Conservation (phyloP, 225 moss, liverwort and hornwort species). For the Antitrichia curtipendula region DNA sequence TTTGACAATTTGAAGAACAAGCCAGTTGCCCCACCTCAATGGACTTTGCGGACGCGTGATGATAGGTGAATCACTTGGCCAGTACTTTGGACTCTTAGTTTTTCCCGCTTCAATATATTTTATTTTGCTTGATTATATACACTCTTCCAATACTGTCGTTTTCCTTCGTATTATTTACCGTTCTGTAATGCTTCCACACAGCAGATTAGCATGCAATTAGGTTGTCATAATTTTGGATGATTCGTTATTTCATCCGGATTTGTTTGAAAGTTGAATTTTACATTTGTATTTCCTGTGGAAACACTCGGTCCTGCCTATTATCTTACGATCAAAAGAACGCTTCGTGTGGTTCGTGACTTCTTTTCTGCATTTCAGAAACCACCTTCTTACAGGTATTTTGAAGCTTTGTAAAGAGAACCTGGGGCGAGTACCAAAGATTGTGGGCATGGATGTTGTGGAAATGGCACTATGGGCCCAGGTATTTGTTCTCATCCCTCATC, state of each 20-base stretch:
- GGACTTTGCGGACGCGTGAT: slow-evolving; percentile 91
- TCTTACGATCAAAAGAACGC: not conserved
- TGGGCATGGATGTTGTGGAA: slow-evolving; percentile 98
- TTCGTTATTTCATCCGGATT: not conserved
- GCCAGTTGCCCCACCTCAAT: slow-evolving; percentile 84
- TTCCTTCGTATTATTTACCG: not conserved
- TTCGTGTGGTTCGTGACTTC: not conserved
- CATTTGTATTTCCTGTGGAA: not conserved
- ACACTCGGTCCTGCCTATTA: not conserved
- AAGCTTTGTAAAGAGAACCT: slow-evolving; percentile 95
- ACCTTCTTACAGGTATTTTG: slow-evolving; percentile 80
- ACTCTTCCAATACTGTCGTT: not conserved
- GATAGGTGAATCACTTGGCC: slow-evolving; percentile 49
- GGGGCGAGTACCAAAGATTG: slow-evolving; percentile 87
- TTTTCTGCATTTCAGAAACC: slow-evolving; percentile 60
- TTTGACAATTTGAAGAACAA: slow-evolving; percentile 97
- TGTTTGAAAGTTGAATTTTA: not conserved
- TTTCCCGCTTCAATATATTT: not conserved
- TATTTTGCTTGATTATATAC: not conserved
- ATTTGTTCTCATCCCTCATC: not conserved
- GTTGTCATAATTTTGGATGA: not conserved
- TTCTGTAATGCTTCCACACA: not conserved
- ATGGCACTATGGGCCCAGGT: slow-evolving; percentile 99
- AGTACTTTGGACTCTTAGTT: not conserved
- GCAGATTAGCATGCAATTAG: not conserved